These are phyloP conservation scores for Phlegmacium glaucopus DNA, from an alignment of 768 basidiomycete species.

Conservation along the genomic window DNA sequence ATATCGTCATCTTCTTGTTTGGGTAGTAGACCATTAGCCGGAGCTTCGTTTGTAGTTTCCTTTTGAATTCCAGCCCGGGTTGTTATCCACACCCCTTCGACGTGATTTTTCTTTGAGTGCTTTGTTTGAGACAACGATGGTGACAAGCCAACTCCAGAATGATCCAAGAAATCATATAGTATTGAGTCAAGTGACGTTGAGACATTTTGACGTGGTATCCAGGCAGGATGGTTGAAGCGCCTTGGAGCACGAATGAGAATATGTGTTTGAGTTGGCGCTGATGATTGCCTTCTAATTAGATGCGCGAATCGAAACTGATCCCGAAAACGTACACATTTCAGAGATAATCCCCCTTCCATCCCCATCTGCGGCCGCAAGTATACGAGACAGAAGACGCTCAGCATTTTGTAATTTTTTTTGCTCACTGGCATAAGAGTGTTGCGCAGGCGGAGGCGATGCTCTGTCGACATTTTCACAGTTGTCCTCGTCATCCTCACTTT, in stretches of 20 bases:
- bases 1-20: slow-evolving; percentile 39
- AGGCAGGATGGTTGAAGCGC: slow-evolving; percentile 43
- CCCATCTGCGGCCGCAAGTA: slow-evolving; percentile 31
- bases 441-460: slow-evolving; percentile 7
- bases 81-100: slow-evolving; percentile 50
- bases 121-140: background rate
- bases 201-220: slow-evolving; percentile 44
- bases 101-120: slow-evolving; percentile 21
- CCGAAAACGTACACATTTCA: slow-evolving; percentile 30
- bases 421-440: slow-evolving; percentile 25
- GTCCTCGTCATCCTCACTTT: slow-evolving; percentile 8
- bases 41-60: slow-evolving; percentile 8
- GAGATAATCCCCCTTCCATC: slow-evolving; percentile 31
- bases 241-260: slow-evolving; percentile 44
- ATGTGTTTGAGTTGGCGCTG: slow-evolving; percentile 46
- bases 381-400: slow-evolving; percentile 33
- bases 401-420: slow-evolving; percentile 30
- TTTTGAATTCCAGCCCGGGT: slow-evolving; percentile 20
- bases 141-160: slow-evolving; percentile 22
- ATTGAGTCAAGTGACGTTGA: slow-evolving; percentile 33
- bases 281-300: background rate
- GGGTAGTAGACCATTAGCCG: background rate
- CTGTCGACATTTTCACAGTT: slow-evolving; percentile 7
- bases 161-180: slow-evolving; percentile 37
- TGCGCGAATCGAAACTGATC: background rate